Base-by-base conservation (phyloP, 2,329 filamentous ascomycete genomes). In the Aspergillus transmontanensis region DNA sequence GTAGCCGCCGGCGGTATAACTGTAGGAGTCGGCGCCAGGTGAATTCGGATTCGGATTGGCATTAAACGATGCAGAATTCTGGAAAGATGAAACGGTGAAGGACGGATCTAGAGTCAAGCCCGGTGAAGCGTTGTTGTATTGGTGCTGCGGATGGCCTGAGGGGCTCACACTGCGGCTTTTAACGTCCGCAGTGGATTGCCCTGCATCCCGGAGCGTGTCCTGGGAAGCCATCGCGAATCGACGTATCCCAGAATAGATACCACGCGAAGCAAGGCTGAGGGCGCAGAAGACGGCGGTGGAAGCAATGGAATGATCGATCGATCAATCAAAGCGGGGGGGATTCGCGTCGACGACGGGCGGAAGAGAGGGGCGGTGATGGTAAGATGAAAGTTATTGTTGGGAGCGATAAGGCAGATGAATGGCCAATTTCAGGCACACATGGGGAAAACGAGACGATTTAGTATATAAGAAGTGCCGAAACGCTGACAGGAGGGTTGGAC, bases 141-240 rank as follows among this genome's bases (percentile, higher is more conserved):
- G 72, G n/a, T 79, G 78, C 57, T 79, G 78, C 56, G 72, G 74
- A 69, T 79, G 79, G 51, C 75, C 71, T 56, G 79, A 80, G 60
- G 76, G 78, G 73, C 80, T 82, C 71, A 80, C 72, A 65, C 76
- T 76, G 66, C 76, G 78, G 72, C 71, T 75, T 64, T 77, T 75
- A 70, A 75, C 71, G 60, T 73, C 73, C 53, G 67, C 73, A 56
- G 75, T 69, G 58, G 78, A 79, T 66, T 75, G 73, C 60, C 75
- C 78, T 66, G 78, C 72, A 60, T 74, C 69, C 46, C 72, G 74
- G 61, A 70, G 70, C 60, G 68, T 69, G 48, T 75, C 72, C 63
- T 75, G 74, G 43, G 75, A 75, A 62, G 70, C 69, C 75, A 78
- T 77, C 36, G 62, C 66, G 58, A 48, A 19, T 36, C 30, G 57